Base-by-base conservation (phyloP, 108 stramenopile genomes). In the Skeletonema menzelii region DNA sequence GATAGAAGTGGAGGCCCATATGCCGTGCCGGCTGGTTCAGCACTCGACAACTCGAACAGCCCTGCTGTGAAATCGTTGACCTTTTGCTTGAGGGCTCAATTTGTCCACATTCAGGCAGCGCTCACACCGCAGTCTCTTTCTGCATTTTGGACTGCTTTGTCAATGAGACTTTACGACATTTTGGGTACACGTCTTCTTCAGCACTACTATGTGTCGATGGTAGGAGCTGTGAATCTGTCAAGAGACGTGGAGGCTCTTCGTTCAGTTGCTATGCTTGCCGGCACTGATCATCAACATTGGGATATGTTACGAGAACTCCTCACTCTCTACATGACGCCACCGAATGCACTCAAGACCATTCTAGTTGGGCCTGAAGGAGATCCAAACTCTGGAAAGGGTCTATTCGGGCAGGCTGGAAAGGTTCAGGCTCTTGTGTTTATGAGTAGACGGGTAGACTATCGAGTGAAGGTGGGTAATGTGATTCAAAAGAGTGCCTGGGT, bases 121-220 rank as follows among this genome's bases (percentile, higher is more conserved):
- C 70, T 94, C 46, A 91, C 93, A 7, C 81, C 90, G 10, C 74
- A 88, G 65, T 90, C 90, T 22, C 73, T 94, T 2, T 86, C 88
- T 27, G 86, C 87, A 28, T 91, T 94, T 63, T 94, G 93, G 93
- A 88, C 93, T 58, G 93, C 90, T 6, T 70, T 94, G n/a, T 94
- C 93, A 6, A 91, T 88, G 86, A 76, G 93, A 49, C 35, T 94
- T 22, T 94, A 94, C 56, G 93, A 94, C 46, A 87, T 94, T 70
- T 65, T 94, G 32, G 86, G 89, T 0, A 72, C 93, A 26, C 78
- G 93, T 49, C 79, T 94, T 44, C 72, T 94, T 35, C 88, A 90
- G 37, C 80, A 87, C 62, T 94, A 91, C 66, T 78, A 72, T 42
- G 85, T 94, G 27, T 89, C 93, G 5, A 90, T 86, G 49, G 86